Evolutionary conservation across 2,329 filamentous ascomycete species (phyloP).

Genomic region (Colletotrichum sp.): DNA sequence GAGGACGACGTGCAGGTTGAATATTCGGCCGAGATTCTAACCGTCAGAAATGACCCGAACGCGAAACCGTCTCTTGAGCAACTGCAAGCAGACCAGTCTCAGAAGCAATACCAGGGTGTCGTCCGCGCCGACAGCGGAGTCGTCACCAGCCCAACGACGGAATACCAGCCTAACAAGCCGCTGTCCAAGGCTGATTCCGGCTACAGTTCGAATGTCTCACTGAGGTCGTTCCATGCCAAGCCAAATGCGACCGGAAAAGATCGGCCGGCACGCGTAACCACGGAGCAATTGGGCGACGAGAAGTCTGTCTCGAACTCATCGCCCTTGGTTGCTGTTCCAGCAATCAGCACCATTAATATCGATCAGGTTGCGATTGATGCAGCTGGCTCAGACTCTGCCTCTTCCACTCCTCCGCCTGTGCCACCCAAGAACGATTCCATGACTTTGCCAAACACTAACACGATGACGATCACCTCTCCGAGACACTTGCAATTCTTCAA

Average conservation of each 20-base stretch:
- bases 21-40: conserved; percentile 40
- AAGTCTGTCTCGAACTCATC: conserved; percentile 1
- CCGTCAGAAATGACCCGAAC: conserved; percentile 47
- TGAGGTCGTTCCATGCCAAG: conserved; percentile 54
- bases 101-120: conserved; percentile 28
- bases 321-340: background rate
- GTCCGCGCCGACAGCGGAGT: conserved; percentile 55
- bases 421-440: conserved; percentile 36
- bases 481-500: conserved; percentile 16
- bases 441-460: background rate
- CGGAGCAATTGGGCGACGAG: conserved; percentile 11
- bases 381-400: conserved; percentile 26
- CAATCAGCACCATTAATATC: background rate
- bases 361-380: background rate
- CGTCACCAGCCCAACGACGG: conserved; percentile 48
- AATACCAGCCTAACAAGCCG: conserved; percentile 39
- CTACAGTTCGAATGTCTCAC: conserved; percentile 65
- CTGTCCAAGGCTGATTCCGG: conserved; percentile 66
- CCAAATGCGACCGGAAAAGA: conserved; percentile 23
- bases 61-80: conserved; percentile 41
- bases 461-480: background rate
- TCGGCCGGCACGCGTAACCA: background rate
- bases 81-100: conserved; percentile 21
- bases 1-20: conserved; percentile 40
- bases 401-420: conserved; percentile 34